These are phyloP conservation scores for Alternaria novae-zelandiae DNA, from an alignment of 2,329 filamentous ascomycete species.

Conservation along the genomic window DNA sequence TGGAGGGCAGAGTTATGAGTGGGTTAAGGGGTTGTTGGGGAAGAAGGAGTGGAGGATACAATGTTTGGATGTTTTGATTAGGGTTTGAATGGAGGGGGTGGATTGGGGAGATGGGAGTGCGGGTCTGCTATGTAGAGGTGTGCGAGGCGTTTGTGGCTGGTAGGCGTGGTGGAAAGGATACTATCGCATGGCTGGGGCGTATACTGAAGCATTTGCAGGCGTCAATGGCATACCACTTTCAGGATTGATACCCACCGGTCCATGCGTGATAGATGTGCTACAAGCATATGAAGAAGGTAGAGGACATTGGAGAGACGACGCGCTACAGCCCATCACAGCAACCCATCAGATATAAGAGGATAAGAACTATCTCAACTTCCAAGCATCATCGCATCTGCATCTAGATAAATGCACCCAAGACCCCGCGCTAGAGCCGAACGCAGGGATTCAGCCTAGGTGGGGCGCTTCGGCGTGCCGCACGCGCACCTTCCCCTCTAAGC, in stretches of 20 bases:
- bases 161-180: background rate
- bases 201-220: constrained; percentile 31
- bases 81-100: constrained; percentile 54
- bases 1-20: constrained; percentile 74
- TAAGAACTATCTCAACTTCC: no score
- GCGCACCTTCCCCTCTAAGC: constrained; percentile 26
- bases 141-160: background rate
- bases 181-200: constrained; percentile 26
- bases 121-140: background rate
- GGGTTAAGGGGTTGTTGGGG: constrained; percentile 81
- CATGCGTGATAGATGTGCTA: background rate
- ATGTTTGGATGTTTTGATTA: constrained; percentile 86
- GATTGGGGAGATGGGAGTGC: background rate
- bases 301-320: no score
- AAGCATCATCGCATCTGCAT: background rate
- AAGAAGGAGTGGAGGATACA: constrained; percentile 88
- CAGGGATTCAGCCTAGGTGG: constrained; percentile 22
- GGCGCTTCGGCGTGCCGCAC: constrained; percentile 15
- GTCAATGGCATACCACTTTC: constrained; percentile 9
- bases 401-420: background rate
- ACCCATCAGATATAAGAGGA: no score
- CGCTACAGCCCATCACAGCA: no score
- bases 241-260: background rate
- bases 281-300: background rate
- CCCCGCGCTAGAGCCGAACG: constrained; percentile 18